A percentile compares a stretch with the other conserved stretches of the same genome.
phyloP scores from a whole-genome alignment of 2,329 filamentous ascomycete genomes.

The Penicillium sp. region DNA sequence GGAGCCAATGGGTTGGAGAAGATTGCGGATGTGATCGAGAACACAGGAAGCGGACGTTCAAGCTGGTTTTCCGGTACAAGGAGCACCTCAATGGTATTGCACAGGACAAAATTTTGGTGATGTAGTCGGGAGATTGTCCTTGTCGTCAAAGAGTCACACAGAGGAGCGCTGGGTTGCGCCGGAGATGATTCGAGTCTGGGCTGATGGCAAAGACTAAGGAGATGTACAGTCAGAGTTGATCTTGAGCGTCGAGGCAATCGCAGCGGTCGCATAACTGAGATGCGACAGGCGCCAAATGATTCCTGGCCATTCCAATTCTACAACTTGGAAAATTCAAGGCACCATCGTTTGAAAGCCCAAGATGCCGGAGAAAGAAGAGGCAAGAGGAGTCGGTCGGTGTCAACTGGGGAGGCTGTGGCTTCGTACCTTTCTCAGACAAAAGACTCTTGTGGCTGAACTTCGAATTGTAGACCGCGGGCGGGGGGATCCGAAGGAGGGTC shows the following conservation, averaged over 20 bases:
- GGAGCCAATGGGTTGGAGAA: slow-evolving; percentile 7
- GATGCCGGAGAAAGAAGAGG: neutral
- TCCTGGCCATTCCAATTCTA: too few species aligned
- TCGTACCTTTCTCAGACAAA: slow-evolving; percentile 18
- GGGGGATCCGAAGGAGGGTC: neutral
- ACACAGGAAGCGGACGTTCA: neutral
- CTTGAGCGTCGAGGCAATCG: neutral
- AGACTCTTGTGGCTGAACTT: slow-evolving; percentile 3
- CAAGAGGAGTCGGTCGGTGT: neutral
- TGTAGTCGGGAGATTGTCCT: too few species aligned
- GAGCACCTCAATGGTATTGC: too few species aligned
- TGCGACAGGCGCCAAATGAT: neutral
- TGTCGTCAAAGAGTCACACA: too few species aligned
- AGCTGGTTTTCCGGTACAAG: too few species aligned
- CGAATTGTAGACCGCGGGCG: neutral
- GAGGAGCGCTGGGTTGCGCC: too few species aligned
- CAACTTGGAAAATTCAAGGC: neutral
- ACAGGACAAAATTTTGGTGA: too few species aligned
- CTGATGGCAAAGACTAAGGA: slow-evolving; percentile 3
- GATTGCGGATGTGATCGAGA: slow-evolving; percentile 4
- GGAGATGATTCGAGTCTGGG: neutral
- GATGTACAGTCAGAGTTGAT: slow-evolving; percentile 6
- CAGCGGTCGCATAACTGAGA: slow-evolving; percentile 8
- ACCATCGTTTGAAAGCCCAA: neutral
- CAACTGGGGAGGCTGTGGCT: neutral